Conservation (phyloP, 371 early-diverging fungal genomes). For the Furculomyces boomerangus region DNA sequence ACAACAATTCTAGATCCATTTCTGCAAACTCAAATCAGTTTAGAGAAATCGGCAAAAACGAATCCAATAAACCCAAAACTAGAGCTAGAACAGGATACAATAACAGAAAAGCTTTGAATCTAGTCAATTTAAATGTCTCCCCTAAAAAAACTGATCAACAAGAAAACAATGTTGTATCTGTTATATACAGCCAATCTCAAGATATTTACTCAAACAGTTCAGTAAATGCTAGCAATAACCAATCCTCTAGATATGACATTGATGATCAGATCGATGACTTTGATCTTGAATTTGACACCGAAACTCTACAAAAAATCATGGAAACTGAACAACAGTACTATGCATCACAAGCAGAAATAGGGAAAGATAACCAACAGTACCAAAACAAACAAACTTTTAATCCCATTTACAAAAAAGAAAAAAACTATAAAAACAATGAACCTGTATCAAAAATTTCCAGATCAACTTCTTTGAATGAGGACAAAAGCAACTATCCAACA, state of each 20-base stretch:
- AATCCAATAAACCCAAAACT: too few relatives aligned
- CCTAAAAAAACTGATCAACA: not conserved
- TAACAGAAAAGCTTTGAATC: too few relatives aligned
- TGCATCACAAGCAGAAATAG: slow-evolving; percentile 31
- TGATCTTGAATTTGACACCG: slow-evolving; percentile 14
- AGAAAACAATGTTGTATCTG: not conserved
- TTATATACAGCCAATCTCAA: not conserved
- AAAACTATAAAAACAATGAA: not conserved
- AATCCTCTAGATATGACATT: not conserved
- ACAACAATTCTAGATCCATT: too few relatives aligned
- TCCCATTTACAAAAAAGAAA: not conserved
- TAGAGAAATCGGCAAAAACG: too few relatives aligned
- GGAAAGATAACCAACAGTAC: slow-evolving; percentile 14
- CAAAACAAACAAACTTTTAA: not conserved
- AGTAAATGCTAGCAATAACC: not conserved
- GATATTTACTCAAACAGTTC: not conserved
- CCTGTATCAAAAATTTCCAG: not conserved
- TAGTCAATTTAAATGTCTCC: not conserved
- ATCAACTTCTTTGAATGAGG: not conserved
- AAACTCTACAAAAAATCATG: slow-evolving; percentile 15
- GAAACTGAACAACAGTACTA: slow-evolving; percentile 19
- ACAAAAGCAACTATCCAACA: not conserved
- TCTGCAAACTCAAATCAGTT: too few relatives aligned
- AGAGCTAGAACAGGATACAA: too few relatives aligned
- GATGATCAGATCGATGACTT: not conserved